Evolutionary conservation across 1,284 basidiomycete species (phyloP).

Genomic region (Tremellales sp.): DNA sequence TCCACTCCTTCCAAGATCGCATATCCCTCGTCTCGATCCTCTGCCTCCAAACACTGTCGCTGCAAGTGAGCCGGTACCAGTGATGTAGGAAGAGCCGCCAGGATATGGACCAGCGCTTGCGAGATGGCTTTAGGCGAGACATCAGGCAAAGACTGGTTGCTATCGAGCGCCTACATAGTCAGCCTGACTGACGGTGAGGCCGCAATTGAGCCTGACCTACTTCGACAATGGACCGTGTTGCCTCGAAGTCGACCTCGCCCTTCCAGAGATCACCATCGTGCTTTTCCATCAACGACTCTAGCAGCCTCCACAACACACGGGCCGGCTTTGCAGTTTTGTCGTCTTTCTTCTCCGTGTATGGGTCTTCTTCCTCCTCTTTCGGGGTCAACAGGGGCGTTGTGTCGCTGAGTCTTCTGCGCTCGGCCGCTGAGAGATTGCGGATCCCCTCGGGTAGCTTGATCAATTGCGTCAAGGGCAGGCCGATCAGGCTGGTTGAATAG

Average conservation of each 20-base stretch:
- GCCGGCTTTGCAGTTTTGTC: constrained; percentile 21
- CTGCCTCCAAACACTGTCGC: constrained; percentile 13
- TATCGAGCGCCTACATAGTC: constrained; percentile 13
- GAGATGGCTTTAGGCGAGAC: not conserved
- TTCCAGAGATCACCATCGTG: constrained; percentile 23
- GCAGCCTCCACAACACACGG: constrained; percentile 33
- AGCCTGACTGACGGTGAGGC: not conserved
- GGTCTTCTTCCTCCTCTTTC: not conserved
- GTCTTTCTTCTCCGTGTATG: not conserved
- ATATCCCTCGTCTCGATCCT: constrained; percentile 37
- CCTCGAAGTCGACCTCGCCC: constrained; percentile 4
- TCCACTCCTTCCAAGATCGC: constrained; percentile 32
- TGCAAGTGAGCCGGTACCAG: constrained; percentile 21
- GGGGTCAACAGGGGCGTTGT: not conserved
- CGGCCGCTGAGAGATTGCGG: constrained; percentile 14
- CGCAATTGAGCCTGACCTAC: constrained; percentile 19
- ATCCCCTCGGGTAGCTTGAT: constrained; percentile 22
- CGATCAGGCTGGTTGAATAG: constrained; percentile 30
- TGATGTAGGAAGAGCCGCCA: constrained; percentile 23
- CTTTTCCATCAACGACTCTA: constrained; percentile 37
- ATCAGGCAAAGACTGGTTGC: constrained; percentile 2
- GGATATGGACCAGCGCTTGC: constrained; percentile 26
- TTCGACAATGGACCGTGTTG: constrained; percentile 23
- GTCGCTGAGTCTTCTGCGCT: constrained; percentile 22
- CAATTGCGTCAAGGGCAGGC: constrained; percentile 27